Conservation (phyloP, 2,329 filamentous ascomycete genomes). For the Orbilia blumenaviensis region DNA sequence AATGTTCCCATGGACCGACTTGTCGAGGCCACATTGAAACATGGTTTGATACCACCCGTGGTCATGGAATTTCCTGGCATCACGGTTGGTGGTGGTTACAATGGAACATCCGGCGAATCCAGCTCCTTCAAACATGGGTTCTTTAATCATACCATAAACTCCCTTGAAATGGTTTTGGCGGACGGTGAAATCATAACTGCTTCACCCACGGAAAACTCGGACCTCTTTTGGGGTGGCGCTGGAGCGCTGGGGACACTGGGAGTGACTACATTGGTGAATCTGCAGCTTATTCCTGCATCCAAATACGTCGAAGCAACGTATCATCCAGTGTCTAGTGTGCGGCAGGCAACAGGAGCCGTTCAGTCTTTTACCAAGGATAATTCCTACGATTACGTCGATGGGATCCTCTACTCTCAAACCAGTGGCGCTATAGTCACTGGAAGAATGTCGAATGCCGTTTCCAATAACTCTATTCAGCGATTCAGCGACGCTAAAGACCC, state of each 20-base stretch:
- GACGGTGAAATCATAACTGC: slow-evolving; percentile 68
- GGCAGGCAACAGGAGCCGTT: slow-evolving; percentile 57
- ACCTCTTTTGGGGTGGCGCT: slow-evolving; percentile 70
- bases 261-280: slow-evolving; percentile 70
- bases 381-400: slow-evolving; percentile 73
- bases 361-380: slow-evolving; percentile 64
- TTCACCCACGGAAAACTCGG: slow-evolving; percentile 64
- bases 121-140: slow-evolving; percentile 73
- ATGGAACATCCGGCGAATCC: slow-evolving; percentile 74
- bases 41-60: slow-evolving; percentile 70
- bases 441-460: slow-evolving; percentile 66
- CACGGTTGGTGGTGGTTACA: slow-evolving; percentile 73
- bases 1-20: slow-evolving; percentile 75
- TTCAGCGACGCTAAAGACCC: slow-evolving; percentile 71
- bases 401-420: slow-evolving; percentile 70
- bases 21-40: slow-evolving; percentile 67
- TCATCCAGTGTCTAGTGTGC: slow-evolving; percentile 45
- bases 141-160: slow-evolving; percentile 71
- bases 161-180: slow-evolving; percentile 71
- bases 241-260: slow-evolving; percentile 71
- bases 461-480: slow-evolving; percentile 60
- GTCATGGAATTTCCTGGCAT: slow-evolving; percentile 78
- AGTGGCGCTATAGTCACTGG: slow-evolving; percentile 71
- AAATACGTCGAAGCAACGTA: slow-evolving; percentile 71
- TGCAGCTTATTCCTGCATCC: slow-evolving; percentile 67